Percentiles rank a stretch among this genome's conserved stretches.
phyloP scores from a whole-genome alignment of 306 rosid species.

The Hippophae rhamnoides region DNA sequence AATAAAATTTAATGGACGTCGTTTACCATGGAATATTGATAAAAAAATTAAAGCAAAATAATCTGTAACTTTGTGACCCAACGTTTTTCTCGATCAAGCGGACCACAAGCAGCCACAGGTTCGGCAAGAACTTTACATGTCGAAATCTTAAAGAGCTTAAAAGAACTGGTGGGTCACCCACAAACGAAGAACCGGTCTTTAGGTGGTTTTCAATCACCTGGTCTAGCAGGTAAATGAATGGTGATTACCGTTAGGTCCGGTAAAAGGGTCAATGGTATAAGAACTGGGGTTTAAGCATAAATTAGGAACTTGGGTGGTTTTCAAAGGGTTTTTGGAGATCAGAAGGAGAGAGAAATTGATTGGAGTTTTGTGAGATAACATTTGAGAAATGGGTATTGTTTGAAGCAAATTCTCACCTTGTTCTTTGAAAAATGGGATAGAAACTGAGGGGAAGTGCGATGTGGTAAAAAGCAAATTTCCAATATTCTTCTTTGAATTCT shows the following conservation, averaged over 20 bases:
- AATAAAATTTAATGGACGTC: conserved; percentile 3
- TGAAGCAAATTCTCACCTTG: conserved; percentile 1
- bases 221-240: conserved; percentile 31
- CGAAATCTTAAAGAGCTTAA: conserved; percentile 18
- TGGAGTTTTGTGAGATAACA: conserved; percentile 13
- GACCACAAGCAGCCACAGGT: conserved; percentile 52
- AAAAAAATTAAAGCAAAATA: neutral
- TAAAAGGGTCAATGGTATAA: conserved; percentile 63
- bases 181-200: conserved; percentile 66
- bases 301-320: conserved; percentile 23
- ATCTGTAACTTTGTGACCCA: conserved; percentile 31
- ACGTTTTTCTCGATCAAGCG: conserved; percentile 64
- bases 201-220: conserved; percentile 39
- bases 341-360: conserved; percentile 22
- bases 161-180: conserved; percentile 32
- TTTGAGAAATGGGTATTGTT: conserved; percentile 22
- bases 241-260: conserved; percentile 48
- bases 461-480: conserved; percentile 12
- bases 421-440: conserved; percentile 20
- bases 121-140: conserved; percentile 23
- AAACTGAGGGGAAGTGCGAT: conserved; percentile 16
- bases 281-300: conserved; percentile 60
- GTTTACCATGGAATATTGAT: neutral
- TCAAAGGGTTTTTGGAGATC: conserved; percentile 71
- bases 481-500: conserved; percentile 18